Evolutionary conservation across 2,329 filamentous ascomycete genomes (phyloP).

Genomic region (Aspergillus caelatus): DNA sequence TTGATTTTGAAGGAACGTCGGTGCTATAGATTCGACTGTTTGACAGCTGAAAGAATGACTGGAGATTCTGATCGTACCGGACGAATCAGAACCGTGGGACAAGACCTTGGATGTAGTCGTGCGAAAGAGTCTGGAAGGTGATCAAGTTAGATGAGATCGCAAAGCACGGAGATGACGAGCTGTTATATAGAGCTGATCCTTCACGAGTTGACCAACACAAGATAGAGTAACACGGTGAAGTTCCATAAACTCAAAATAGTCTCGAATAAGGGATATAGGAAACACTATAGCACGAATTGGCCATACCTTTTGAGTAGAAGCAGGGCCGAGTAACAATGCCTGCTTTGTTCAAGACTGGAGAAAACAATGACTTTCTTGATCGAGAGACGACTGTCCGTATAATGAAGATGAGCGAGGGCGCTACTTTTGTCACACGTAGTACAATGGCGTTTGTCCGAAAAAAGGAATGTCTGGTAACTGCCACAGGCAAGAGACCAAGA

Average conservation of each 20-base stretch:
- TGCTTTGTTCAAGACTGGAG: not conserved
- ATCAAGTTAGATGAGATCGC: not conserved
- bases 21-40: slow-evolving; percentile 21
- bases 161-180: not conserved
- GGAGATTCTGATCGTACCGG: slow-evolving; percentile 37
- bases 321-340: not conserved
- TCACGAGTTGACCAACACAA: not conserved
- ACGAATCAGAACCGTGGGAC: slow-evolving; percentile 31
- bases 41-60: slow-evolving; percentile 23
- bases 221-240: not conserved
- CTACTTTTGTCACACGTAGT: slow-evolving; percentile 3
- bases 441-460: slow-evolving; percentile 10
- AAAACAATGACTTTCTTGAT: slow-evolving; percentile 1
- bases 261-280: not conserved
- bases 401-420: slow-evolving; percentile 1
- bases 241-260: not conserved
- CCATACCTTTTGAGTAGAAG: not conserved
- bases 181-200: not conserved
- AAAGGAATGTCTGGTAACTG: slow-evolving; percentile 34
- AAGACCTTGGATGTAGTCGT: slow-evolving; percentile 5
- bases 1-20: slow-evolving; percentile 14
- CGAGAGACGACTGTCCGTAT: slow-evolving; percentile 2
- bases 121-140: slow-evolving; percentile 7
- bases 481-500: slow-evolving; percentile 37
- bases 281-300: not conserved